Base-by-base conservation (phyloP, 2,329 filamentous ascomycete genomes). In the Sarocladiaceae sp. region DNA sequence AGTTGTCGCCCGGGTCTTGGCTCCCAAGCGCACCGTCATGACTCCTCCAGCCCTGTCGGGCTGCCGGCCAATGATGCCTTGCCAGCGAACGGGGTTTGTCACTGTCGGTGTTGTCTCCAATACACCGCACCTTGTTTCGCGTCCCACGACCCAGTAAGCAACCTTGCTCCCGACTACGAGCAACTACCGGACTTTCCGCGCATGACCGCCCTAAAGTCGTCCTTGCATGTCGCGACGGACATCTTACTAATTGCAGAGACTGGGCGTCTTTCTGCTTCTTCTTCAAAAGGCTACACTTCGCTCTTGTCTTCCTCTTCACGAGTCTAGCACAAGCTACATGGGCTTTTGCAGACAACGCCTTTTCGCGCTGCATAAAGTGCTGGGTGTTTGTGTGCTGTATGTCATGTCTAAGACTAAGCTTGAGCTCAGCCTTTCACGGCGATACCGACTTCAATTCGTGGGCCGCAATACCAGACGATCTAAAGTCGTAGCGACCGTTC, bases 351-450 rank as follows among this genome's bases (percentile, higher is more conserved):
- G n/a, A n/a, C n/a, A n/a, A n/a, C n/a, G n/a, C n/a, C n/a, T n/a
- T n/a, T 17, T 7, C 6, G 6, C 6, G 15, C 15, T 17, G 33
- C 7, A n/a, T 6, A 8, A n/a, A 10, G 6, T 10, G 7, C 33
- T 36, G 15, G 33, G 33, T 17, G 6, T 6, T 36, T 8, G 33
- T n/a, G 33, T 10, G 15, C 10, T n/a, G 7, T 17, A n/a, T n/a
- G 40, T 25, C n/a, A 46, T 46, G 40, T 29, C 40, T 25, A 26
- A 46, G 40, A n/a, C 40, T 12, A 46, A 46, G n/a, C 25, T 46
- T 28, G 22, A 46, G 8, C 17, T 46, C 25, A 18, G 22, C 40
- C 12, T 28, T 13, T 13, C 40, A 28, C 40, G 25, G 25, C 40
- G 23, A 12, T 18, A 26, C n/a, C 40, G 22, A n/a, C 40, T 25